phyloP scores from a whole-genome alignment of 2,329 filamentous ascomycete species.

The Botrytis medusae region DNA sequence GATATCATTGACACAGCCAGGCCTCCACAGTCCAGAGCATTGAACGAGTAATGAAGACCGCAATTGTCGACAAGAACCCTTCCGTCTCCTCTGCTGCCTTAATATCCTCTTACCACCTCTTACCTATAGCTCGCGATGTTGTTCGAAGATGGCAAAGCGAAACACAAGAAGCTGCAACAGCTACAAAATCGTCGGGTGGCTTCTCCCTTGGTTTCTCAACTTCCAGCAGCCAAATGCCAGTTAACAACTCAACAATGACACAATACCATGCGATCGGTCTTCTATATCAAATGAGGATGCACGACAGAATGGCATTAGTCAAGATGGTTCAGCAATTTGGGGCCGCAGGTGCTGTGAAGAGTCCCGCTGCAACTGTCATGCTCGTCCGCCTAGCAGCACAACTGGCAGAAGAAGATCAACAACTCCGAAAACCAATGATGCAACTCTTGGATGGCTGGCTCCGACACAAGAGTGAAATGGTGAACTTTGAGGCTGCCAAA shows the following conservation, averaged over 20 bases:
- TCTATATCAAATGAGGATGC: constrained; percentile 94
- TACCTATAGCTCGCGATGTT: constrained; percentile 92
- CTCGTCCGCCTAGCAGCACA: constrained; percentile 90
- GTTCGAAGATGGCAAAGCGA: constrained; percentile 98
- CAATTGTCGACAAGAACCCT: constrained; percentile 98
- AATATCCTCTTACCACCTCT: constrained; percentile 95
- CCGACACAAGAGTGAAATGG: constrained; percentile 98
- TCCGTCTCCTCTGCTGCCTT: constrained; percentile 95
- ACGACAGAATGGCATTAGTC: constrained; percentile 96
- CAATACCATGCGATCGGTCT: constrained; percentile 98
- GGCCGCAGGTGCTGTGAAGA: constrained; percentile 87
- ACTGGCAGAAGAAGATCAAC: constrained; percentile 87
- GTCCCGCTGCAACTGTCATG: constrained; percentile 87
- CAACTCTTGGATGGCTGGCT: constrained; percentile 94
- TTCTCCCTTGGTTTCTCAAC: constrained; percentile 92
- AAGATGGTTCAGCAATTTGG: constrained; percentile 99
- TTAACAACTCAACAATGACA: constrained; percentile 94
- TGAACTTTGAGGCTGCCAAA: constrained; percentile 98
- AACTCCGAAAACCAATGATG: constrained; percentile 94
- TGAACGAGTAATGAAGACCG: constrained; percentile 97
- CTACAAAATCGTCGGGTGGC: constrained; percentile 81
- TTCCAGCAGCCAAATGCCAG: constrained; percentile 68
- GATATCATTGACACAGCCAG: constrained; percentile 47
- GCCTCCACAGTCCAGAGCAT: constrained; percentile 95
- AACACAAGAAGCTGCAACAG: constrained; percentile 92